These are phyloP conservation scores for Euclidium syriacum DNA, from an alignment of 345 rosid species.

Conservation along the genomic window DNA sequence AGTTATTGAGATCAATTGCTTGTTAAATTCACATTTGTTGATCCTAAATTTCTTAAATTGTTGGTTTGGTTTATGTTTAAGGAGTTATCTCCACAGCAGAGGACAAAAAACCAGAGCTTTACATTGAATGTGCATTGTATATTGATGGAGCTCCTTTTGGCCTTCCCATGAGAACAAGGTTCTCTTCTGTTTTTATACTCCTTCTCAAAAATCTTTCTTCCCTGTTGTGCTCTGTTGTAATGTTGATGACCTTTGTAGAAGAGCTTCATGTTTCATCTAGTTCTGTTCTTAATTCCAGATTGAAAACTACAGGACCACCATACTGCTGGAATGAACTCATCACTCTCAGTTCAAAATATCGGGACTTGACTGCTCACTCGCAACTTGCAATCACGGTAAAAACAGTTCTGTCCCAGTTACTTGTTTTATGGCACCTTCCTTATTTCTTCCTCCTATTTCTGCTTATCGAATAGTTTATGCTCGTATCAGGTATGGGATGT, in stretches of 20 bases:
- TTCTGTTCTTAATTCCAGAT: constrained; percentile 41
- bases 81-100: constrained; percentile 45
- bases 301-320: constrained; percentile 74
- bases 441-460: not conserved
- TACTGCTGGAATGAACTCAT: constrained; percentile 91
- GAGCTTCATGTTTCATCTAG: not conserved
- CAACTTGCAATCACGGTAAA: constrained; percentile 89
- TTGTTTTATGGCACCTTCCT: constrained; percentile 8
- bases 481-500: constrained; percentile 82
- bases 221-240: not conserved
- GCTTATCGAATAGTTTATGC: not conserved
- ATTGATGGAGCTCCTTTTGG: constrained; percentile 93
- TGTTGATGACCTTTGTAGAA: constrained; percentile 3
- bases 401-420: not conserved
- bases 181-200: not conserved
- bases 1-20: not conserved
- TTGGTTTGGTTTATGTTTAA: constrained; percentile 18
- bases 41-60: not conserved
- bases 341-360: constrained; percentile 73
- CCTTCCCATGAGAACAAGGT: constrained; percentile 91
- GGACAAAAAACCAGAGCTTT: constrained; percentile 69
- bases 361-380: constrained; percentile 83
- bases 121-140: constrained; percentile 73
- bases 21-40: not conserved
- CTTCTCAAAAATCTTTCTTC: not conserved